These are phyloP conservation scores for Picea mariana DNA, from an alignment of 83 land plant genomes.

Conservation along the genomic window DNA sequence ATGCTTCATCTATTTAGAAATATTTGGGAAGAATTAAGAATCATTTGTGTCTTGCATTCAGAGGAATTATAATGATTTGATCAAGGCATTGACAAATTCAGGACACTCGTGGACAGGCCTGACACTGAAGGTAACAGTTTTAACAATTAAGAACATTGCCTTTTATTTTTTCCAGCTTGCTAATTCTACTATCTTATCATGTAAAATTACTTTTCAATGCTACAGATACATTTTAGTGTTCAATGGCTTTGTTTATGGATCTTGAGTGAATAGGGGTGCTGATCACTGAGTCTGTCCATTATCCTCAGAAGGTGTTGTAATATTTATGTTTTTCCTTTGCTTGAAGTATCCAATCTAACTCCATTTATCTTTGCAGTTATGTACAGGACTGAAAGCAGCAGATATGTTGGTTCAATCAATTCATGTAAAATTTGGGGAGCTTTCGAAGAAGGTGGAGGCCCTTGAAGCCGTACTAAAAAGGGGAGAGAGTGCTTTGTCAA, in stretches of 20 bases:
- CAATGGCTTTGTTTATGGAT: background rate
- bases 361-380: background rate
- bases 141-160: background rate
- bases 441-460: slow-evolving; percentile 7
- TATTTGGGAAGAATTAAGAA: no score
- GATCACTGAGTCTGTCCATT: no score
- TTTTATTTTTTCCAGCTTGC: background rate
- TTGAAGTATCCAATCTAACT: background rate
- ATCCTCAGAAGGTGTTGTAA: background rate
- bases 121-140: slow-evolving; percentile 10
- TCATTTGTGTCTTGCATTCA: slow-evolving; percentile 5
- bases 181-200: background rate
- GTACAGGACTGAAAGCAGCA: slow-evolving; percentile 17
- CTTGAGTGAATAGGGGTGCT: background rate
- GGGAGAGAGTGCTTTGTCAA: slow-evolving; percentile 12
- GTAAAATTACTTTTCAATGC: background rate
- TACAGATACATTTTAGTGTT: background rate
- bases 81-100: slow-evolving; percentile 12
- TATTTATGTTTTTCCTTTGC: background rate
- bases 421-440: slow-evolving; percentile 9
- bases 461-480: slow-evolving; percentile 7
- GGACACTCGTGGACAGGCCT: slow-evolving; percentile 17
- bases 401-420: slow-evolving; percentile 18
- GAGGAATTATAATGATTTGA: slow-evolving; percentile 17
- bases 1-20: no score